These are phyloP conservation scores for Populus hybrid DNA, from an alignment of 441 rosid species.

Conservation along the genomic window DNA sequence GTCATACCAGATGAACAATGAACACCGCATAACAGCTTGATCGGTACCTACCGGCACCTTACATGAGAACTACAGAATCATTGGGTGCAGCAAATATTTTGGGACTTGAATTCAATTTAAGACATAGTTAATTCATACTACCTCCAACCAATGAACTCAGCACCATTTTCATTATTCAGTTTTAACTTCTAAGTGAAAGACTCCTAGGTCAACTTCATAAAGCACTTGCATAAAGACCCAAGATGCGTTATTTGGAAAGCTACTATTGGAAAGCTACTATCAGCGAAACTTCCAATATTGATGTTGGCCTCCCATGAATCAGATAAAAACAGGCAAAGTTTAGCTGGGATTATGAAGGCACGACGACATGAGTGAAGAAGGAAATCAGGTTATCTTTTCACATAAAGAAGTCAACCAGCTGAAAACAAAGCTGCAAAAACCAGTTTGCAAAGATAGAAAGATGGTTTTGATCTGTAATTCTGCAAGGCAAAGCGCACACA, in stretches of 20 bases:
- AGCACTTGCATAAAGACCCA: background rate
- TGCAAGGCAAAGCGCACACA: background rate
- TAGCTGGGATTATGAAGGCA: constrained; percentile 49
- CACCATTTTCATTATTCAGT: background rate
- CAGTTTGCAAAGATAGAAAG: background rate
- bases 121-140: background rate
- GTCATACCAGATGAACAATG: background rate
- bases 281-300: constrained; percentile 28
- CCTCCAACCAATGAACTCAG: background rate
- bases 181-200: background rate
- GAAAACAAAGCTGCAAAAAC: background rate
- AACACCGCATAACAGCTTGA: background rate
- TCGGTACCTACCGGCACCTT: background rate
- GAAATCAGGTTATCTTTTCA: background rate
- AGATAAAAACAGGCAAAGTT: constrained; percentile 24
- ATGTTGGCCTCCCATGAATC: constrained; percentile 45
- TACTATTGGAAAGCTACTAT: constrained; percentile 29
- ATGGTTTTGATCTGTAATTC: background rate
- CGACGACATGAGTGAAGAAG: background rate
- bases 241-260: constrained; percentile 21
- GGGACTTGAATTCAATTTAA: background rate
- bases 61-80: background rate
- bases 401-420: constrained; percentile 5
- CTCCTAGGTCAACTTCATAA: background rate
- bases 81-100: background rate